These are phyloP conservation scores for Cucumis sativus DNA, from an alignment of 306 rosid species.

Conservation along the genomic window DNA sequence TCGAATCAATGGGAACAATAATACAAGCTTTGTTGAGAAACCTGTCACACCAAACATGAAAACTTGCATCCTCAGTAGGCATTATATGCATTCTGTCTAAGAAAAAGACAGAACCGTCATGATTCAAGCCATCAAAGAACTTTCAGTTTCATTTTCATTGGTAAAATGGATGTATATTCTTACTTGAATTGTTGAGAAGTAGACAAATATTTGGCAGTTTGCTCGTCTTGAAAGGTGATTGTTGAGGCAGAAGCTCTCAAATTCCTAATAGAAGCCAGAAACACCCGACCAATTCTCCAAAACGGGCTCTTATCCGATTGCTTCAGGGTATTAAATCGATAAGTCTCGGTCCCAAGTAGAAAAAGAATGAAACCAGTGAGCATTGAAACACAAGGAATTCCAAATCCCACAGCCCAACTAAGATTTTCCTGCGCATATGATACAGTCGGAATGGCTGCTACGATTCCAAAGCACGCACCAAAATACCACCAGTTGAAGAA, in stretches of 20 bases:
- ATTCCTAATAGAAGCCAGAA: constrained; percentile 22
- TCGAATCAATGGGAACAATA: constrained; percentile 11
- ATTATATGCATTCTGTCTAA: not conserved
- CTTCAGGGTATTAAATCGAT: constrained; percentile 17
- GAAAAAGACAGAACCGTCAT: not conserved
- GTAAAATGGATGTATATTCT: not conserved
- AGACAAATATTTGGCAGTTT: constrained; percentile 12
- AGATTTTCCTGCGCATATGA: constrained; percentile 37
- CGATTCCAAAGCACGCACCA: constrained; percentile 24
- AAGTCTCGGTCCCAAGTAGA: constrained; percentile 38
- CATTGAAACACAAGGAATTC: constrained; percentile 41
- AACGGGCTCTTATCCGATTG: constrained; percentile 21
- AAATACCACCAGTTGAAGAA: constrained; percentile 91
- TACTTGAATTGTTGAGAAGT: constrained; percentile 33
- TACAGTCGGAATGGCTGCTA: constrained; percentile 16
- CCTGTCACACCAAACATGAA: constrained; percentile 11
- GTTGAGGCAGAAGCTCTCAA: constrained; percentile 11
- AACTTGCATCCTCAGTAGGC: not conserved
- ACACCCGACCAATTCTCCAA: constrained; percentile 29
- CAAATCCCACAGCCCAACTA: constrained; percentile 58
- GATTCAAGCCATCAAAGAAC: not conserved
- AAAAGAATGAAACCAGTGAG: constrained; percentile 31
- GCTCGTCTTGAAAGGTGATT: constrained; percentile 12
- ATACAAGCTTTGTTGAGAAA: constrained; percentile 40
- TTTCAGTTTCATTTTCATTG: not conserved